Evolutionary conservation across 176 grass and related monocot species (phyloP).

Genomic region (Saccharum officinarum): DNA sequence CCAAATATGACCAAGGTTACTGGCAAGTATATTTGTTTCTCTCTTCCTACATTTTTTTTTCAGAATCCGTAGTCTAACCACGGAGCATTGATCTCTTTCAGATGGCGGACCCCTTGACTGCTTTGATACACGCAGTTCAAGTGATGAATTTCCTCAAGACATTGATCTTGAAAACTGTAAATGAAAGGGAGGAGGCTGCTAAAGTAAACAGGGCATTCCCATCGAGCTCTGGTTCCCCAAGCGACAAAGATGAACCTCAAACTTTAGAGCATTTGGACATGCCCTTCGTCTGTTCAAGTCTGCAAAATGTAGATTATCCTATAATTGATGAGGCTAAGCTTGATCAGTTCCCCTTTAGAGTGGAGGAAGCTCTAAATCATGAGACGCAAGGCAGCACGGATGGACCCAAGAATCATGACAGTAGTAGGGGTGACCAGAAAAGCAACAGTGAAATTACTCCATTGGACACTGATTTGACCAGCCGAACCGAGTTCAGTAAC

Average conservation of each 20-base stretch:
- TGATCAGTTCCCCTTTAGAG: conserved; percentile 63
- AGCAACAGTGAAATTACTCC: conserved; percentile 10
- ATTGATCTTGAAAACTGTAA: conserved; percentile 69
- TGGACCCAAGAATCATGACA: conserved; percentile 26
- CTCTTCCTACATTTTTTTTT: not conserved
- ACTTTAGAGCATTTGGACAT: conserved; percentile 29
- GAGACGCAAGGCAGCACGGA: conserved; percentile 25
- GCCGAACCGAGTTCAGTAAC: conserved; percentile 35
- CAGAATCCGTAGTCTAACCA: not conserved
- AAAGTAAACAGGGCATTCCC: conserved; percentile 20
- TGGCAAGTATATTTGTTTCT: conserved; percentile 17
- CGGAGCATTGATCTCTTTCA: conserved; percentile 42
- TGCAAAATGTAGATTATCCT: conserved; percentile 44
- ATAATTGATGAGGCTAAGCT: conserved; percentile 59
- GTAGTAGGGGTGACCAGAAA: conserved; percentile 11
- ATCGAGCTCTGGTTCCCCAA: conserved; percentile 60
- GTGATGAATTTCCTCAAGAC: conserved; percentile 97
- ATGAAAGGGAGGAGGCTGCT: conserved; percentile 66
- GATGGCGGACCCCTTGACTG: conserved; percentile 94
- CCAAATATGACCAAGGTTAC: conserved; percentile 97
- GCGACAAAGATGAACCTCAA: conserved; percentile 64
- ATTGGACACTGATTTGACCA: conserved; percentile 16
- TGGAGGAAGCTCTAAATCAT: conserved; percentile 42
- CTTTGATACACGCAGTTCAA: conserved; percentile 93
- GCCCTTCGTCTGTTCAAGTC: conserved; percentile 20